Conservation (phyloP, 2,329 filamentous ascomycete genomes). For the Alternaria atra region DNA sequence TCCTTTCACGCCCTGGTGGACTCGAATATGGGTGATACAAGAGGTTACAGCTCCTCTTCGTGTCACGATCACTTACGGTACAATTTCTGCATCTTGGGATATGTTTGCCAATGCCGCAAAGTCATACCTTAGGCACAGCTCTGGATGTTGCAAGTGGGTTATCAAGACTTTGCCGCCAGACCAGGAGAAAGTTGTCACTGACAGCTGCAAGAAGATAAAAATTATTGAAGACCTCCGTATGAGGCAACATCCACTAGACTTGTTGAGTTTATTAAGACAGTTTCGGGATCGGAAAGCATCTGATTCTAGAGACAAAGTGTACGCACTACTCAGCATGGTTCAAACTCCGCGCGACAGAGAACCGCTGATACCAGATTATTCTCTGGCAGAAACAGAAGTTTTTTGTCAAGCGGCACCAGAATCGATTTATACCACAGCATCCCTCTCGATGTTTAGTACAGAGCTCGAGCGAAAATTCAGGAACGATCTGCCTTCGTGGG, state of each 20-base stretch:
- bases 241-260: no score
- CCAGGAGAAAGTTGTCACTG: neutral
- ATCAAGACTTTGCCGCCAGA: neutral
- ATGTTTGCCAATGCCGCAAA: neutral
- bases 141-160: neutral
- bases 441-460: conserved; percentile 16
- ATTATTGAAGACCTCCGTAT: no score
- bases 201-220: neutral
- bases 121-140: no score
- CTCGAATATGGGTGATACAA: conserved; percentile 29
- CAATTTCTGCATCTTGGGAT: neutral
- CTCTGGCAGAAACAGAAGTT: neutral
- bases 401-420: neutral
- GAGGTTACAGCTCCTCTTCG: conserved; percentile 19
- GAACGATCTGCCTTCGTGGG: conserved; percentile 32
- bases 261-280: neutral
- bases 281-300: conserved; percentile 22
- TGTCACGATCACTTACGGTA: conserved; percentile 9
- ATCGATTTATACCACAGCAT: conserved; percentile 1
- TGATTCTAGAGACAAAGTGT: conserved; percentile 31
- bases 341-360: no score
- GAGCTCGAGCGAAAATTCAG: conserved; percentile 25
- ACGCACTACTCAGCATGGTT: conserved; percentile 21
- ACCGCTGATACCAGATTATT: conserved; percentile 9
- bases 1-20: conserved; percentile 26